Evolutionary conservation across 345 rosid genomes (phyloP).

Genomic region (Bruguiera sexangula): DNA sequence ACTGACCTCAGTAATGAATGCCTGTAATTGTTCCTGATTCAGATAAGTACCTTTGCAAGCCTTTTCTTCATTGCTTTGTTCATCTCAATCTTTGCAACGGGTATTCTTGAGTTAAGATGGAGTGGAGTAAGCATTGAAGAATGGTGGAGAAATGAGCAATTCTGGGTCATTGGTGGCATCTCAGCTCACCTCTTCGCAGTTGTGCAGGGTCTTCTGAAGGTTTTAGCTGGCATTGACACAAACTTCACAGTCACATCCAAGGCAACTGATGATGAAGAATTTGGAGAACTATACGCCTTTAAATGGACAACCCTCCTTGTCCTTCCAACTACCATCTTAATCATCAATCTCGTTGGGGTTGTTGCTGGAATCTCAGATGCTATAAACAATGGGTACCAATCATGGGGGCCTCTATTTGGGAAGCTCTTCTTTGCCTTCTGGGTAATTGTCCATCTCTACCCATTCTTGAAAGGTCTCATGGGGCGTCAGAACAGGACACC

Average conservation of each 20-base stretch:
- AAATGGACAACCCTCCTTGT: slow-evolving; percentile 92
- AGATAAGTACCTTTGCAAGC: slow-evolving; percentile 96
- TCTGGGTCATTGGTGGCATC: slow-evolving; percentile 94
- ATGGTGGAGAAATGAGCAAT: slow-evolving; percentile 99
- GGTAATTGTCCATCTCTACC: slow-evolving; percentile 96
- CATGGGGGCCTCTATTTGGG: slow-evolving; percentile 94
- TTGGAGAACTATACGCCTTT: slow-evolving; percentile 81
- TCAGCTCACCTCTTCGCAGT: slow-evolving; percentile 95
- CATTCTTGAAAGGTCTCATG: slow-evolving; percentile 98
- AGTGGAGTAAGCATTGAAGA: slow-evolving; percentile 98
- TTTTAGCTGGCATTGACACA: slow-evolving; percentile 87
- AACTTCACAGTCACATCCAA: slow-evolving; percentile 95
- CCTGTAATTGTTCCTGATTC: slow-evolving; percentile 16
- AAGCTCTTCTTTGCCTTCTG: slow-evolving; percentile 95
- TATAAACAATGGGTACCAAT: slow-evolving; percentile 83
- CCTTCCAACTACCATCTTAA: slow-evolving; percentile 88
- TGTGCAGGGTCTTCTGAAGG: slow-evolving; percentile 76
- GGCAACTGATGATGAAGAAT: slow-evolving; percentile 78
- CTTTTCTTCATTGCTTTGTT: slow-evolving; percentile 88
- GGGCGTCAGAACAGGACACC: slow-evolving; percentile 95
- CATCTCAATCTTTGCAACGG: slow-evolving; percentile 72
- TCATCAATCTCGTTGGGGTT: slow-evolving; percentile 88
- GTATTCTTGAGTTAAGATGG: slow-evolving; percentile 90
- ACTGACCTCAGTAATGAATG: not conserved
- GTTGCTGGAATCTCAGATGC: slow-evolving; percentile 96